Evolutionary conservation across 805 yeast genomes (phyloP).

Genomic region (Barnettozyma populi): DNA sequence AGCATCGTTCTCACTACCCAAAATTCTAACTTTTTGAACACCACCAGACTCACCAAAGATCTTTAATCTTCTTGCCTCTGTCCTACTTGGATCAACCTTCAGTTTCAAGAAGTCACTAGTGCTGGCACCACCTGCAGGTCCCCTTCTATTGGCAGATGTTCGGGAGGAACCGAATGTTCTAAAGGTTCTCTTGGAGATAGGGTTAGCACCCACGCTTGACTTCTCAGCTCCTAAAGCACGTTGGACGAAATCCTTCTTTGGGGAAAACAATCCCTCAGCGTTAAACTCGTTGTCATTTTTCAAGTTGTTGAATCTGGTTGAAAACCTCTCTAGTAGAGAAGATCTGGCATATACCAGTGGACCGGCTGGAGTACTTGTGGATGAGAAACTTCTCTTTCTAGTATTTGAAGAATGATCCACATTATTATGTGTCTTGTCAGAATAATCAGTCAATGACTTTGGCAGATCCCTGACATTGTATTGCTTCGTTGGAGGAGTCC

Average conservation of each 20-base stretch:
- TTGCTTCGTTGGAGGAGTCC: conserved; percentile 27
- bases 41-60: conserved; percentile 28
- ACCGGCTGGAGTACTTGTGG: conserved; percentile 15
- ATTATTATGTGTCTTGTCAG: conserved; percentile 19
- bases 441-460: conserved; percentile 32
- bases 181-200: conserved; percentile 1
- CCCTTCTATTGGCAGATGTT: not conserved
- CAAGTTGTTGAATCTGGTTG: conserved; percentile 28
- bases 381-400: conserved; percentile 25
- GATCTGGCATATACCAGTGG: conserved; percentile 19
- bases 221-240: conserved; percentile 15
- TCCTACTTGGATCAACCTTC: conserved; percentile 36
- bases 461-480: conserved; percentile 32
- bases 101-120: conserved; percentile 23
- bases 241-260: conserved; percentile 23
- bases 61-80: conserved; percentile 38
- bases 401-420: conserved; percentile 5
- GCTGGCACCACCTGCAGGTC: conserved; percentile 7
- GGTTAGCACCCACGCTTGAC: conserved; percentile 1
- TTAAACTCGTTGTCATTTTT: conserved; percentile 24
- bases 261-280: conserved; percentile 34
- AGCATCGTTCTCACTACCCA: conserved; percentile 19
- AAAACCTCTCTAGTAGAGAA: conserved; percentile 31
- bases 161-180: conserved; percentile 8
- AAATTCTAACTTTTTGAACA: conserved; percentile 23